Percentiles rank a stretch among this genome's conserved stretches.
Evolutionary conservation across 352 stramenopile genomes (phyloP).

Genomic region (Phytophthora crassamura): DNA sequence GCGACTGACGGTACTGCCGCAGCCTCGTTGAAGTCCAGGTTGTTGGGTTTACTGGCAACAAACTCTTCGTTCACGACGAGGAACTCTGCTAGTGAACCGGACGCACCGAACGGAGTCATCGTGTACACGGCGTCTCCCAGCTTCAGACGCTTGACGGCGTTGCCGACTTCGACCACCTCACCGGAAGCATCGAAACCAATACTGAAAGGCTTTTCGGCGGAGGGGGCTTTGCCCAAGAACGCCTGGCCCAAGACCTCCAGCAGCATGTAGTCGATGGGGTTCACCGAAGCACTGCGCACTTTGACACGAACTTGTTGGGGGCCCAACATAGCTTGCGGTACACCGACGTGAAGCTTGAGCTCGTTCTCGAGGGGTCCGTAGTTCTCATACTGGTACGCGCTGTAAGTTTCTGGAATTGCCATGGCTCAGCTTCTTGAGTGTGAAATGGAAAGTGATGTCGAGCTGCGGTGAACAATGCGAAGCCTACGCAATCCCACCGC

Average conservation of each 20-base stretch:
- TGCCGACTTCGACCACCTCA: slow-evolving; percentile 34
- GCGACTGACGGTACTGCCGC: slow-evolving; percentile 25
- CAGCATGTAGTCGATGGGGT: slow-evolving; percentile 68
- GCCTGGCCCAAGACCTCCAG: slow-evolving; percentile 27
- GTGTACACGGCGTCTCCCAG: slow-evolving; percentile 40
- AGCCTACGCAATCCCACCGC: too few species aligned
- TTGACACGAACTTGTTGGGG: slow-evolving; percentile 52
- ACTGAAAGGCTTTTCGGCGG: slow-evolving; percentile 26
- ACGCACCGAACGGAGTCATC: neutral
- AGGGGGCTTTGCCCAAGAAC: slow-evolving; percentile 21
- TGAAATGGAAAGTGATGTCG: too few species aligned
- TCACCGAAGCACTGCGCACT: slow-evolving; percentile 54
- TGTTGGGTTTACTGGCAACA: slow-evolving; percentile 38
- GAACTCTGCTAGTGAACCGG: slow-evolving; percentile 46
- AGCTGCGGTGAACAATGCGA: too few species aligned
- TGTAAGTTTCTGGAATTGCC: slow-evolving; percentile 20
- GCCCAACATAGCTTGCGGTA: slow-evolving; percentile 14
- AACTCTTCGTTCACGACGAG: slow-evolving; percentile 17
- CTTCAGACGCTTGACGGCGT: slow-evolving; percentile 25
- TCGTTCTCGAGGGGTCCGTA: slow-evolving; percentile 18
- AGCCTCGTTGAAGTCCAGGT: slow-evolving; percentile 39
- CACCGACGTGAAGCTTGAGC: slow-evolving; percentile 19
- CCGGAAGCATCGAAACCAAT: slow-evolving; percentile 45
- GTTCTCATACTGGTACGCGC: slow-evolving; percentile 29
- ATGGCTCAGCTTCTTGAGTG: slow-evolving; percentile 7